Base-by-base conservation (phyloP, 345 rosid genomes). In the Cardamine occulta region DNA sequence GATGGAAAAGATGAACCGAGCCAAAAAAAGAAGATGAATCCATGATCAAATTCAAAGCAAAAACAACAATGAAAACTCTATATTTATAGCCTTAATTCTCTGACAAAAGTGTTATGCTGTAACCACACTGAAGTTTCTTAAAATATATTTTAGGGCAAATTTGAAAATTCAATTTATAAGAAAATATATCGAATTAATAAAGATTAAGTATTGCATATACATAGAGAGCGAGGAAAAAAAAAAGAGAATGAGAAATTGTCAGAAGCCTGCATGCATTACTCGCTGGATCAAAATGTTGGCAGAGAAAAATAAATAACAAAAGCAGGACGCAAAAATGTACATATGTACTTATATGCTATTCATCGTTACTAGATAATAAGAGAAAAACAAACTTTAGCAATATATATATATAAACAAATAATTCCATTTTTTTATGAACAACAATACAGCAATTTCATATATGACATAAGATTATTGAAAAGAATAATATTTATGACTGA, bases 201-300 rank as follows among this genome's bases (percentile, higher is more conserved):
- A 15, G 34, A 59, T 29, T 40, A 4, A 37, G 18, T 42, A 34
- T 47, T 64, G 31, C 7, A 48, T 13, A 63, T 49, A 35, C 5
- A 51, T 3, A 34, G 12, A 66, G 18, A 66, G 60, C 55, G 51
- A 58, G 12, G 14, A 35, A 10, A 5, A 8, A 6, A 64, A 54
- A 19, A 49, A 66, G 63, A 53, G 81, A 78, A 78, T 58, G 58
- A 70, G 34, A 70, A 59, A 51, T 66, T 71, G 81, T 78, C 81
- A 72, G 74, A 66, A 66, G 63, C 74, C 73, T 78, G 77, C 77
- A 78, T 72, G 81, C 77, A 78, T 78, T 72, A 72, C 81, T 78
- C 81, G 53, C 77, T 78, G 81, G 77, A 78, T 78, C 81, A 78
- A 66, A 40, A 57, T 49, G 57, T 51, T 57, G 73, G 49, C 81